Evolutionary conservation across 257 asterid genomes (phyloP).

Genomic region (Forsythia suspensa): DNA sequence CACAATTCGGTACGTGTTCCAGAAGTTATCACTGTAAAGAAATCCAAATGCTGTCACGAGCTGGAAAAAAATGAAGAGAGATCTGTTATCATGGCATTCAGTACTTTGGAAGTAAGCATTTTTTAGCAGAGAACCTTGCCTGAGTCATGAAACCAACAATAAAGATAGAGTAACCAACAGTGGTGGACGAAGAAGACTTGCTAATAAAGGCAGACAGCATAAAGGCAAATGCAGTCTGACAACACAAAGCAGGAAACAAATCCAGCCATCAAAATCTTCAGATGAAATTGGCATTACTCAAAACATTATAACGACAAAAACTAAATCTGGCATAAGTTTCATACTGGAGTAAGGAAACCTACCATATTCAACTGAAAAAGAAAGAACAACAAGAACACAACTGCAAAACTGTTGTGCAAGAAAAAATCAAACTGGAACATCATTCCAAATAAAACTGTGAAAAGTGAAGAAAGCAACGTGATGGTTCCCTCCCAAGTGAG

Average conservation of each 20-base stretch:
- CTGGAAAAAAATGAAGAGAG: too few relatives aligned
- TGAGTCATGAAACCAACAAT: constrained; percentile 78
- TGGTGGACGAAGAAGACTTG: constrained; percentile 80
- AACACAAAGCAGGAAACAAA: constrained; percentile 26
- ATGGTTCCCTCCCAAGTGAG: too few relatives aligned
- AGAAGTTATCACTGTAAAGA: too few relatives aligned
- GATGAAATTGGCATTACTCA: background rate
- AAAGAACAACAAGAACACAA: constrained; percentile 73
- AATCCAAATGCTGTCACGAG: too few relatives aligned
- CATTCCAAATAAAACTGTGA: too few relatives aligned
- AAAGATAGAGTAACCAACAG: constrained; percentile 66
- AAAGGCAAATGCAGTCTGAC: constrained; percentile 78
- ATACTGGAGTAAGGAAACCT: constrained; percentile 31
- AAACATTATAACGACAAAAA: constrained; percentile 8
- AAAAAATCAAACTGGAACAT: too few relatives aligned
- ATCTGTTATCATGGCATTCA: too few relatives aligned
- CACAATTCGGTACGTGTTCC: too few relatives aligned
- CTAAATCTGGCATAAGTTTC: constrained; percentile 5
- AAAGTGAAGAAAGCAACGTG: too few relatives aligned
- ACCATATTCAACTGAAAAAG: constrained; percentile 90
- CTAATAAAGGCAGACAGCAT: constrained; percentile 73
- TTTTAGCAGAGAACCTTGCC: constrained; percentile 43
- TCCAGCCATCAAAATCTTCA: too few relatives aligned
- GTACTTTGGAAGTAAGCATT: constrained; percentile 15
- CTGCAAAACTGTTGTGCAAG: too few relatives aligned